Base-by-base conservation (phyloP, 2,329 filamentous ascomycete genomes). In the Ceratocystis huliohia region DNA sequence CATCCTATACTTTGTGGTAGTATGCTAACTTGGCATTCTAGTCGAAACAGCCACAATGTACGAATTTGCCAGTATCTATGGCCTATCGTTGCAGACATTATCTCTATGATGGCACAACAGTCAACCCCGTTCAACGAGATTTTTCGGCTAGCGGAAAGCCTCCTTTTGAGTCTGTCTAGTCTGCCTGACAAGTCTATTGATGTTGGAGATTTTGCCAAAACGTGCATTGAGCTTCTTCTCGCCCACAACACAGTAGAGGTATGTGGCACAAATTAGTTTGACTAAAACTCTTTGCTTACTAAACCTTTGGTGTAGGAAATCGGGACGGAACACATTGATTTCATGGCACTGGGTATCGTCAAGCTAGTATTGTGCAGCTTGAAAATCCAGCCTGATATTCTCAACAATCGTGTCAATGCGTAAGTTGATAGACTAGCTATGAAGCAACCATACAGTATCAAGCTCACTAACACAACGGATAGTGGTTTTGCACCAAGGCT, bases 401-500 rank as follows among this genome's bases (percentile, higher is more conserved):
- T 59, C 3, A 30, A 33, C 15, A n/a, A n/a, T 37, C 25, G 17
- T n/a, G 10, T 37, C 22, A n/a, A 59, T 17, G 22, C 7, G 56
- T 59, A 37, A 59, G 56, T 59, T 37, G 6, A 4, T 7, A 59
- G 4, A 30, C 28, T 7, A 7, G 17, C 5, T 59, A 7, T 20
- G 7, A 37, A 2, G 8, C 25, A 37, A 6, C 2, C 13, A 37
- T 37, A 5, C 33, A n/a, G 33, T 20, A 59, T 59, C 6, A 28
- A 59, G n/a, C 17, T 33, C 30, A 8, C 56, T 37, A 59, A 59
- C 22, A 44, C 70, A 62, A 57, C 22, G 48, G 28, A 30, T 44
- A 75, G 73, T 8, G 66, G 74, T 25, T 67, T 75, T 56, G 72
- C 73, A 30, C 56, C 73, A 73, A 72, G 75, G 2, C 73, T 91